These are phyloP conservation scores for Bipolaris victoriae DNA, from an alignment of 2,329 filamentous ascomycete species.

Conservation along the genomic window DNA sequence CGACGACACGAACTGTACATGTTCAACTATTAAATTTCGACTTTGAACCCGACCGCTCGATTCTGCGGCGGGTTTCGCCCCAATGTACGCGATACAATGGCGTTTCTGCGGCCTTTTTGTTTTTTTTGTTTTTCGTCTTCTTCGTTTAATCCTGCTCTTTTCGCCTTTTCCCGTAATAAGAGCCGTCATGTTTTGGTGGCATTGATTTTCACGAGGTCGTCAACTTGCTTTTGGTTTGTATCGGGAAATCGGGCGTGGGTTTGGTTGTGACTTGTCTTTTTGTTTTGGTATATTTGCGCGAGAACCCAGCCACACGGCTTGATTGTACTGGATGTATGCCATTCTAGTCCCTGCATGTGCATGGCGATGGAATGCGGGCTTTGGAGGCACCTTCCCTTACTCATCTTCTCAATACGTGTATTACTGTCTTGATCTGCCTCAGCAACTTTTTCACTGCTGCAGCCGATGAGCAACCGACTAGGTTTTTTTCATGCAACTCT, in stretches of 20 bases:
- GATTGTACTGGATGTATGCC: constrained; percentile 22
- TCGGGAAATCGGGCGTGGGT: background rate
- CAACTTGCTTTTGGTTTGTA: constrained; percentile 4
- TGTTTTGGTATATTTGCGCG: constrained; percentile 11
- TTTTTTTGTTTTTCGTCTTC: background rate
- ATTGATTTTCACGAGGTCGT: constrained; percentile 10
- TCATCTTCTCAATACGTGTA: constrained; percentile 24
- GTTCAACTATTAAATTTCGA: constrained; percentile 28
- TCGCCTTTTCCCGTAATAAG: constrained; percentile 7
- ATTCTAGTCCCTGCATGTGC: constrained; percentile 12
- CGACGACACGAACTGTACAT: constrained; percentile 27
- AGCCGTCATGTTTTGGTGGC: background rate
- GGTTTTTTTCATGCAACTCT: background rate
- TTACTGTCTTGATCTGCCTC: constrained; percentile 20
- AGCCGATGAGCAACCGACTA: background rate
- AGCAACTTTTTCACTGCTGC: constrained; percentile 6
- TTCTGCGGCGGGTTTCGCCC: constrained; percentile 11
- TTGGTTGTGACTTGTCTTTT: constrained; percentile 10
- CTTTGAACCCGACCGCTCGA: constrained; percentile 12
- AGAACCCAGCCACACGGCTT: constrained; percentile 24
- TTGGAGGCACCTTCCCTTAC: constrained; percentile 3
- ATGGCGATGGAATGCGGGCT: constrained; percentile 9
- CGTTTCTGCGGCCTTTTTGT: constrained; percentile 10
- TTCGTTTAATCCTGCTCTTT: background rate
- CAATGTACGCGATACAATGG: constrained; percentile 10